Conservation (phyloP, 139 green algal species). For the Coelastrella sp. region DNA sequence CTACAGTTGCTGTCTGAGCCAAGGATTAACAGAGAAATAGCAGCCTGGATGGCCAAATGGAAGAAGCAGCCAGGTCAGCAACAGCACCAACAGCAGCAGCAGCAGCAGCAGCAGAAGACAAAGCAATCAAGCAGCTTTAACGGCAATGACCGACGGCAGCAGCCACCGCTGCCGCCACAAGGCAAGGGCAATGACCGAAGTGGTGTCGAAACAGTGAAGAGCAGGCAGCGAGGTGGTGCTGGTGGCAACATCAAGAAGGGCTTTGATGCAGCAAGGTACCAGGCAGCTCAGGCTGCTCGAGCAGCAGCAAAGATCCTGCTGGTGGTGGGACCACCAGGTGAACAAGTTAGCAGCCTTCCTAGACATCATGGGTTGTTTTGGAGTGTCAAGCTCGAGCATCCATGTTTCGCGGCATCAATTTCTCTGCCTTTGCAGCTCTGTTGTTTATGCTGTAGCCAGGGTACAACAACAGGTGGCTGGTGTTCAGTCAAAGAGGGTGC, state of each 20-base stretch:
- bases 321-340: slow-evolving; percentile 36
- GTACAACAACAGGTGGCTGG: too few relatives aligned
- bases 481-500: too few relatives aligned
- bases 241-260: neutral
- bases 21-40: slow-evolving; percentile 84
- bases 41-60: slow-evolving; percentile 46
- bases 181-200: neutral
- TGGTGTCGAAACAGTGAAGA: neutral
- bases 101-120: neutral
- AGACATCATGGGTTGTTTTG: too few relatives aligned
- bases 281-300: slow-evolving; percentile 24
- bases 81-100: slow-evolving; percentile 34
- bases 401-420: too few relatives aligned
- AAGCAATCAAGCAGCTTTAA: slow-evolving; percentile 21
- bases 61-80: slow-evolving; percentile 36
- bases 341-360: neutral
- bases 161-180: slow-evolving; percentile 18
- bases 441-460: too few relatives aligned
- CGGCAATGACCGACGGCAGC: neutral
- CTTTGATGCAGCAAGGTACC: slow-evolving; percentile 28
- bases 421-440: too few relatives aligned
- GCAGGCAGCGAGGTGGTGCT: neutral
- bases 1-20: slow-evolving; percentile 91
- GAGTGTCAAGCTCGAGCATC: too few relatives aligned
- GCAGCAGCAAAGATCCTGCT: slow-evolving; percentile 36